Evolutionary conservation across 202 grass and related monocot genomes (phyloP).

Genomic region (Setaria italica): DNA sequence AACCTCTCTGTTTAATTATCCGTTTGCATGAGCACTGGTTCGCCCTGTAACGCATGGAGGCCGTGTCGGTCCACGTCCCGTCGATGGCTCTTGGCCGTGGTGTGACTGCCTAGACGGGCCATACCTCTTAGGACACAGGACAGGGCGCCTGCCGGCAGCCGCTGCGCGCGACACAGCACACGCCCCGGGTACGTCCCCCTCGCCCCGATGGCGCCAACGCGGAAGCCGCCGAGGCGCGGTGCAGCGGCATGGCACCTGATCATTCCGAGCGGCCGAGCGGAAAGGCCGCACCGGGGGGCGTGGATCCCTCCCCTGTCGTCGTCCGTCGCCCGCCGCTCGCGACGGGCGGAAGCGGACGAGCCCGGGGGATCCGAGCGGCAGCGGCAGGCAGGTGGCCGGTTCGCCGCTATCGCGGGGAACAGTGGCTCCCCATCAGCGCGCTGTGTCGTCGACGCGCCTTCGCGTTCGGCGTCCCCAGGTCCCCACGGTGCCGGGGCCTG

Average conservation of each 20-base stretch:
- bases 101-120: not conserved
- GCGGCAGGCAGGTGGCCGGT: slow-evolving; percentile 6
- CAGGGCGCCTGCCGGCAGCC: not conserved
- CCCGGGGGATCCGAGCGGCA: too few relatives aligned
- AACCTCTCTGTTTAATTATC: slow-evolving; percentile 15
- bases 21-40: not conserved
- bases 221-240: slow-evolving; percentile 16
- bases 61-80: not conserved
- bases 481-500: slow-evolving; percentile 33
- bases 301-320: not conserved
- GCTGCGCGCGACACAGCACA: slow-evolving; percentile 10
- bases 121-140: not conserved
- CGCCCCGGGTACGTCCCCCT: not conserved
- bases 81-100: too few relatives aligned
- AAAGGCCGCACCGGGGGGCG: slow-evolving; percentile 31
- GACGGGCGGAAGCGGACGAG: slow-evolving; percentile 25
- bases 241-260: slow-evolving; percentile 23
- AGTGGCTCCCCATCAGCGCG: not conserved
- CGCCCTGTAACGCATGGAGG: not conserved
- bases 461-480: not conserved
- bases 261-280: not conserved
- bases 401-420: not conserved
- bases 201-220: not conserved
- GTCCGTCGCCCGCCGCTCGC: not conserved
- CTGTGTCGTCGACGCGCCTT: not conserved